These are phyloP conservation scores for Saccharomycopsis vini DNA, from an alignment of 805 yeast genomes.

Conservation along the genomic window DNA sequence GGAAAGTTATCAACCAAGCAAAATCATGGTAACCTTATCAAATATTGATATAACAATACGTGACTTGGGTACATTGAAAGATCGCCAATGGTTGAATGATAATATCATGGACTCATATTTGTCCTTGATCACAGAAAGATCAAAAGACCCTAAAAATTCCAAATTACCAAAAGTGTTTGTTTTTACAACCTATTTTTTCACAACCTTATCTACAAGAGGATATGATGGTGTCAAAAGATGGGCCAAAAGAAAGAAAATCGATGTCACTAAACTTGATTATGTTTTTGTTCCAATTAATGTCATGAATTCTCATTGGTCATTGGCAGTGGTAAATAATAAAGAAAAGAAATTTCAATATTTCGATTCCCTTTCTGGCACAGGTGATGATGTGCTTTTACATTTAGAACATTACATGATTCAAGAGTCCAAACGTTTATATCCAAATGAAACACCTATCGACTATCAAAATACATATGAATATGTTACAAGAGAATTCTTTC, in stretches of 20 bases:
- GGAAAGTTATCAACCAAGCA: not conserved
- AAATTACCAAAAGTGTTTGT: conserved; percentile 41
- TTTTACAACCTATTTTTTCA: conserved; percentile 84
- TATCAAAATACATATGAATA: conserved; percentile 27
- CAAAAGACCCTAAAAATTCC: conserved; percentile 28
- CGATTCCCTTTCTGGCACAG: conserved; percentile 55
- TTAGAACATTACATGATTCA: conserved; percentile 54
- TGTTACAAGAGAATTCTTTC: conserved; percentile 36
- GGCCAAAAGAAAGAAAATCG: conserved; percentile 69
- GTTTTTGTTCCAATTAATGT: conserved; percentile 83
- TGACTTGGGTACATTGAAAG: conserved; percentile 65
- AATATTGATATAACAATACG: conserved; percentile 52
- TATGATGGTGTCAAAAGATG: conserved; percentile 75
- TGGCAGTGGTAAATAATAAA: conserved; percentile 65
- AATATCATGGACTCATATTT: conserved; percentile 80
- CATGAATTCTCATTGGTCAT: conserved; percentile 83
- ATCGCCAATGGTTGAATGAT: conserved; percentile 83
- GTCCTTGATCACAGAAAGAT: conserved; percentile 39
- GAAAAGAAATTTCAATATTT: conserved; percentile 53
- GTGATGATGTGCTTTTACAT: conserved; percentile 32
- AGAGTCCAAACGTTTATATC: conserved; percentile 51
- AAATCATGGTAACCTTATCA: conserved; percentile 24
- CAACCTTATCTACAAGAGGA: conserved; percentile 63
- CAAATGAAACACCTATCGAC: conserved; percentile 17
- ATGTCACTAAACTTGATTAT: conserved; percentile 53